Percentiles rank a stretch among this genome's conserved stretches.
These are phyloP conservation scores for Fusarium sp. DNA, from an alignment of 2,329 filamentous ascomycete genomes.

Conservation along the genomic window DNA sequence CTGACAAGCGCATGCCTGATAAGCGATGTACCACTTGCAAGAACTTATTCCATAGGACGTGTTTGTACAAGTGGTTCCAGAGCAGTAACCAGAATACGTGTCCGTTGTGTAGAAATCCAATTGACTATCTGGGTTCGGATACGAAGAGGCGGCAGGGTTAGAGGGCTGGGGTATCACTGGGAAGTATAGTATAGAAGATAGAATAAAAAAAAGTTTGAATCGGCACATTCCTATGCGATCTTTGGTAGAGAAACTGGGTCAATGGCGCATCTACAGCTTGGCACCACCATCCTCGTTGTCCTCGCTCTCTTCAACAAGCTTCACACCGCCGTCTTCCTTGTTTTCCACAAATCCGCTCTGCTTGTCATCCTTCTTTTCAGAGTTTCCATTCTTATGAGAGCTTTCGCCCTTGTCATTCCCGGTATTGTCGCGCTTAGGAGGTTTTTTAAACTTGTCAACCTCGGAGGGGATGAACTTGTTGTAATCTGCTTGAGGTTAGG, in stretches of 20 bases:
- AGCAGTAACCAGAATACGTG: slow-evolving; percentile 92
- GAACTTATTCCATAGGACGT: slow-evolving; percentile 90
- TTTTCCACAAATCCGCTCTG: neutral
- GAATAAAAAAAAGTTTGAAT: slow-evolving; percentile 23
- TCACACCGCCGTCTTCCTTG: neutral
- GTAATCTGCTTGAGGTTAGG: slow-evolving; percentile 6
- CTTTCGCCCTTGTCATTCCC: neutral
- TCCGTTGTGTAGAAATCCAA: slow-evolving; percentile 91
- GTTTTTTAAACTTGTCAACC: neutral
- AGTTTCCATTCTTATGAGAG: neutral
- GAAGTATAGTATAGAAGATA: neutral
- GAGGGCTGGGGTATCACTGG: neutral
- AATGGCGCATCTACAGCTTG: neutral
- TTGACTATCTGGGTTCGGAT: slow-evolving; percentile 67
- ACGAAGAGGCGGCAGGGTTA: slow-evolving; percentile 53
- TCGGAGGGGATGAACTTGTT: neutral
- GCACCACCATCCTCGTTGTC: slow-evolving; percentile 5
- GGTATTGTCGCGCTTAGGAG: neutral
- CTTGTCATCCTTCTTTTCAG: neutral
- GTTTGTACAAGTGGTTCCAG: slow-evolving; percentile 97
- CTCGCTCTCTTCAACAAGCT: neutral
- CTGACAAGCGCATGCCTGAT: slow-evolving; percentile 89
- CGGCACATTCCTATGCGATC: neutral
- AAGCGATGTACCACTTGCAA: slow-evolving; percentile 94
- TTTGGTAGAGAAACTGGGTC: neutral